These are phyloP conservation scores for Staphylotrichum tortipilum DNA, from an alignment of 495 filamentous ascomycete species.

Conservation along the genomic window DNA sequence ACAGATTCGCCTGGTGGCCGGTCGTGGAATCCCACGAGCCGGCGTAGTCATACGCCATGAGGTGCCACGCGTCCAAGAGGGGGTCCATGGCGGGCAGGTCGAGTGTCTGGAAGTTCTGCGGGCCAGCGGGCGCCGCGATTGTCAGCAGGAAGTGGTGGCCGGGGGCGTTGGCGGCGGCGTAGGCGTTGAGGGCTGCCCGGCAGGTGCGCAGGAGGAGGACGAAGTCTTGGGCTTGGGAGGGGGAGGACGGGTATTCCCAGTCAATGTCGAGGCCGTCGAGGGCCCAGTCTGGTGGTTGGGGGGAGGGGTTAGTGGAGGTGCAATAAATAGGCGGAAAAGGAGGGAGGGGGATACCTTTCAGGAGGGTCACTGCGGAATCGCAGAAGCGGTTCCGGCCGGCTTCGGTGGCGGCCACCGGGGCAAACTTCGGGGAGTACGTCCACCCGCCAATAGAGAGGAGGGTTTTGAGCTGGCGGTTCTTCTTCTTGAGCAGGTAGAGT, in stretches of 20 bases:
- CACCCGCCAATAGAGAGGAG: constrained; percentile 84
- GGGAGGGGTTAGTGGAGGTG: background rate
- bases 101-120: constrained; percentile 60
- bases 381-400: constrained; percentile 53
- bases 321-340: background rate
- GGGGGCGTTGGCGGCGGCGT: constrained; percentile 41
- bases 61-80: constrained; percentile 76
- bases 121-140: constrained; percentile 54
- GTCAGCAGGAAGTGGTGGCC: constrained; percentile 63
- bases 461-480: constrained; percentile 70
- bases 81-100: constrained; percentile 60
- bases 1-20: constrained; percentile 73
- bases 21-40: constrained; percentile 60
- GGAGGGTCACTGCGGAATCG: constrained; percentile 52
- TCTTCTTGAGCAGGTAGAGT: constrained; percentile 73
- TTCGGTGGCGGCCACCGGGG: constrained; percentile 51
- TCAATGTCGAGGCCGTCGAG: constrained; percentile 54
- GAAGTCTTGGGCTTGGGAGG: constrained; percentile 55
- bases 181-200: constrained; percentile 55
- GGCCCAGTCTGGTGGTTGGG: constrained; percentile 38
- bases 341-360: constrained; percentile 31
- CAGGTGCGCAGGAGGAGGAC: constrained; percentile 61
- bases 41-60: constrained; percentile 74
- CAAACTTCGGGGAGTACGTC: constrained; percentile 79
- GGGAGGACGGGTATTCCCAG: constrained; percentile 53